Evolutionary conservation across 2,329 filamentous ascomycete genomes (phyloP).

Genomic region (Leptographium galeiforme): DNA sequence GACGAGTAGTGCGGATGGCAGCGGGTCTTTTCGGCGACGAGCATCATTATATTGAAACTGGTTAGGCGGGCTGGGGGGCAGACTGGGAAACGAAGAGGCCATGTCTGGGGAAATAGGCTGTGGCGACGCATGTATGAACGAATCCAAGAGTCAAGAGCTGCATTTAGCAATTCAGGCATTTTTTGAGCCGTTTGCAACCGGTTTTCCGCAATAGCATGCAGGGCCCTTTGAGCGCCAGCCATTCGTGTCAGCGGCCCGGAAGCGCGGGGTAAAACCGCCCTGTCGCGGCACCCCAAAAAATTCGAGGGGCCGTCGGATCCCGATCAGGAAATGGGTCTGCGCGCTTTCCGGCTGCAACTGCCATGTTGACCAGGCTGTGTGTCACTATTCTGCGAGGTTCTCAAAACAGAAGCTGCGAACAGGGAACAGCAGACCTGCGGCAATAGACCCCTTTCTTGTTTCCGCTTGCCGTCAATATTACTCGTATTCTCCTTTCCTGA

Average conservation of each 20-base stretch:
- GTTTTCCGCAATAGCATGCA: too few species aligned
- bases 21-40: background rate
- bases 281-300: background rate
- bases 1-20: conserved; percentile 18
- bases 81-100: background rate
- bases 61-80: background rate
- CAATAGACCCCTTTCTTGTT: background rate
- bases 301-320: background rate
- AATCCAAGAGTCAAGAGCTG: background rate
- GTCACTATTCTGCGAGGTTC: background rate
- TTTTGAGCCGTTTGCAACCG: too few species aligned
- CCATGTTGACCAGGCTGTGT: background rate
- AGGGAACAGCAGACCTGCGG: background rate
- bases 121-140: background rate
- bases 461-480: background rate
- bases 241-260: too few species aligned
- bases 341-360: background rate
- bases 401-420: background rate
- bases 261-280: too few species aligned
- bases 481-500: background rate
- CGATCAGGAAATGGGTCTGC: background rate
- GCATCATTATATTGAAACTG: background rate
- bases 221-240: too few species aligned
- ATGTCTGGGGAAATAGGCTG: background rate
- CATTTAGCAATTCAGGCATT: background rate